A percentile compares a stretch with the other conserved stretches of the same genome.
These are phyloP conservation scores for Tetratostichococcus sp. DNA, from an alignment of 139 green algal species.

Conservation along the genomic window DNA sequence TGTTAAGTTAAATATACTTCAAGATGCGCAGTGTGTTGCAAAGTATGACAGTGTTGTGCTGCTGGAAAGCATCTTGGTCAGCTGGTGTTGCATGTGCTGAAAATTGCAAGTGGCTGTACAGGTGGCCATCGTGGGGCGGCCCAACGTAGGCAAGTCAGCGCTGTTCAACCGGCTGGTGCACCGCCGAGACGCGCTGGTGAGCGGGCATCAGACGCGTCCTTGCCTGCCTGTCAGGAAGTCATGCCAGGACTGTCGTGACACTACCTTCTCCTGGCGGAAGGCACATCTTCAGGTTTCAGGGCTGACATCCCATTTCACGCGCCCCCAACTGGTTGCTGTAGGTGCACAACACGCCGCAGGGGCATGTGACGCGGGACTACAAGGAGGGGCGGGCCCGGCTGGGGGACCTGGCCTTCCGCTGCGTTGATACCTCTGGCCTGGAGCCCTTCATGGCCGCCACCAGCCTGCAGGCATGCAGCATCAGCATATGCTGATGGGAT, in stretches of 20 bases:
- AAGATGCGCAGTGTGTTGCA: too few species aligned
- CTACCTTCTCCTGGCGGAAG: too few species aligned
- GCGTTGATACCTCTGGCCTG: conserved; percentile 80
- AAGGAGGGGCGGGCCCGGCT: conserved; percentile 65
- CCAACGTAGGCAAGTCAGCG: conserved; percentile 90
- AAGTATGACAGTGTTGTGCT: too few species aligned
- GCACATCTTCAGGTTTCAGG: too few species aligned
- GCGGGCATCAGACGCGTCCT: background rate
- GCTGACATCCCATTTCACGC: too few species aligned
- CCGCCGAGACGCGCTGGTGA: conserved; percentile 60
- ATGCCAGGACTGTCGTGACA: too few species aligned
- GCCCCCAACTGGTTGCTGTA: too few species aligned
- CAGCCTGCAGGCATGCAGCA: conserved; percentile 33
- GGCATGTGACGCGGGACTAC: conserved; percentile 92
- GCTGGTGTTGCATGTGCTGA: background rate
- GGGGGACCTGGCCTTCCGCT: conserved; percentile 77
- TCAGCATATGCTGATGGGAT: too few species aligned
- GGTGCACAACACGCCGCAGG: conserved; percentile 83
- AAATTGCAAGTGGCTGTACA: conserved; percentile 14
- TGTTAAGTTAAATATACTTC: too few species aligned
- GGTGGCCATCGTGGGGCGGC: conserved; percentile 75
- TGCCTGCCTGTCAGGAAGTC: too few species aligned
- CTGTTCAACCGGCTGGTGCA: conserved; percentile 82
- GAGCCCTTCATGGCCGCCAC: conserved; percentile 26
- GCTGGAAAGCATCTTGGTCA: too few species aligned